Conservation (phyloP, 202 grass and related monocot genomes). For the Schoenoplectus tabernaemontani region DNA sequence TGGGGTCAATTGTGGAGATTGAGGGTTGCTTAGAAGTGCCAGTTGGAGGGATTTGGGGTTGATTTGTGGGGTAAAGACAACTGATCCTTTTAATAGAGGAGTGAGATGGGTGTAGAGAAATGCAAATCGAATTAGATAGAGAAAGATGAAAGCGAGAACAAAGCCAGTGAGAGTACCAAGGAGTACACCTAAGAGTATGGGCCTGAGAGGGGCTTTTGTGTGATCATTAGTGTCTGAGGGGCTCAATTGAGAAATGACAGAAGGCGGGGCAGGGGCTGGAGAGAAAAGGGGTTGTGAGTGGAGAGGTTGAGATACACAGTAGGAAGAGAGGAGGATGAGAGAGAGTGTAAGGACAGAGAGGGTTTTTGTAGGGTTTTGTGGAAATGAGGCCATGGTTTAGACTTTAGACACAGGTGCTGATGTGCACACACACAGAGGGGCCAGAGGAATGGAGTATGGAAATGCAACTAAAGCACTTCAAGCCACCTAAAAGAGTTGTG, state of each 20-base stretch:
- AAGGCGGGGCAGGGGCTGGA: conserved; percentile 27
- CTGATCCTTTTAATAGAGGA: conserved; percentile 60
- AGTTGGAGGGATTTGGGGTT: conserved; percentile 55
- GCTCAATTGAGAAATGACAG: conserved; percentile 2
- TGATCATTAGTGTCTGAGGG: conserved; percentile 40
- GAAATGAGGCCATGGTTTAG: conserved; percentile 1
- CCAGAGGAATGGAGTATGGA: background rate
- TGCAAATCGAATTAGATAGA: conserved; percentile 54
- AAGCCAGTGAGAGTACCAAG: conserved; percentile 74
- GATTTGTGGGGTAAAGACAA: conserved; percentile 81
- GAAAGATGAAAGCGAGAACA: conserved; percentile 57
- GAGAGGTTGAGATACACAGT: conserved; percentile 44
- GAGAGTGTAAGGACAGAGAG: conserved; percentile 28
- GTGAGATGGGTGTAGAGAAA: conserved; percentile 56
- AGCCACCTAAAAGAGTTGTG: conserved; percentile 8
- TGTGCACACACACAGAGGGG: background rate
- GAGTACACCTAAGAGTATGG: conserved; percentile 68
- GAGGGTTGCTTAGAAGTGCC: conserved; percentile 34
- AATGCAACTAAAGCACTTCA: conserved; percentile 19
- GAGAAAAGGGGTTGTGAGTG: conserved; percentile 73
- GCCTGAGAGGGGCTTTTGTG: conserved; percentile 36
- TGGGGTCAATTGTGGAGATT: conserved; percentile 30
- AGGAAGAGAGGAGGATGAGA: conserved; percentile 28
- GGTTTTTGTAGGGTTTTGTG: conserved; percentile 65
- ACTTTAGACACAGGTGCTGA: background rate